Percentiles rank a stretch among this genome's conserved stretches.
Evolutionary conservation across 2,329 filamentous ascomycete genomes (phyloP).

Genomic region (Juglanconis sp.): DNA sequence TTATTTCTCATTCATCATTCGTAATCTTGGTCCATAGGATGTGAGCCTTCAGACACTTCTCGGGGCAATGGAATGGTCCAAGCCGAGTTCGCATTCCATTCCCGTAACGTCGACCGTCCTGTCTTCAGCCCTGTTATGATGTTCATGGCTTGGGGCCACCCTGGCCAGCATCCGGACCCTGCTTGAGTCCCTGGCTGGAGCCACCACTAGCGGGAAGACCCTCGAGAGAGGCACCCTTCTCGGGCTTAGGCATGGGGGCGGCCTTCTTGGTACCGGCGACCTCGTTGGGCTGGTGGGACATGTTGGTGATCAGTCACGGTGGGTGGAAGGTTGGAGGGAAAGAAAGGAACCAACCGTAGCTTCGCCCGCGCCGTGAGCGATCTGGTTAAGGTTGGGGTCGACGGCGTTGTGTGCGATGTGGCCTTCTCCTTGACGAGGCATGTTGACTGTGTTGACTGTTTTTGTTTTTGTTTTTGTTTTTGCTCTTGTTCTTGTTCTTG

Average conservation of each 20-base stretch:
- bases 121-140: background rate
- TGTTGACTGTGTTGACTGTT: slow-evolving; percentile 30
- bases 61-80: too few species aligned
- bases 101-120: background rate
- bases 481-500: background rate
- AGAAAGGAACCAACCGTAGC: slow-evolving; percentile 31
- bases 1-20: background rate
- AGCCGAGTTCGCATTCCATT: too few species aligned
- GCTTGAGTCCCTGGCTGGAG: slow-evolving; percentile 38
- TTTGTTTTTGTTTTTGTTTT: slow-evolving; percentile 1
- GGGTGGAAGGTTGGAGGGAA: background rate
- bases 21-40: too few species aligned
- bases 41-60: too few species aligned
- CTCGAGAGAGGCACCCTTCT: slow-evolving; percentile 40
- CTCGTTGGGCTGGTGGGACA: slow-evolving; percentile 22
- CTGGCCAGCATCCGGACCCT: slow-evolving; percentile 40
- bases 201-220: slow-evolving; percentile 42
- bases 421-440: slow-evolving; percentile 51
- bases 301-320: background rate
- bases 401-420: slow-evolving; percentile 43
- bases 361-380: slow-evolving; percentile 42
- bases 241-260: slow-evolving; percentile 43
- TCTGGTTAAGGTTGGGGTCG: slow-evolving; percentile 34
- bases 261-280: slow-evolving; percentile 49
- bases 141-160: slow-evolving; percentile 24